Conservation (phyloP, 495 filamentous ascomycete species). For the Talaromyces nanjingensis region DNA sequence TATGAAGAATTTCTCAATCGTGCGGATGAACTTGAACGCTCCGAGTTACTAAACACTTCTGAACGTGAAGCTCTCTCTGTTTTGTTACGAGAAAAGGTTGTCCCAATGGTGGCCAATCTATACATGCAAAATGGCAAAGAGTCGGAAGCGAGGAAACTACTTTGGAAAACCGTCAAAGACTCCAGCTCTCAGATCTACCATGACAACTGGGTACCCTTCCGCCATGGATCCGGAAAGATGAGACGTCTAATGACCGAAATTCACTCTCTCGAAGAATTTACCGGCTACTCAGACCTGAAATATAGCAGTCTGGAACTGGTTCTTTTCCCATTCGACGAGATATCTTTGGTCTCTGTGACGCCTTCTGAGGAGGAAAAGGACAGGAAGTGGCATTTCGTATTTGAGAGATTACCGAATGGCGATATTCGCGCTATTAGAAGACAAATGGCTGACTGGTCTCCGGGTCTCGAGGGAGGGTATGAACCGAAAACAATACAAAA, state of each 20-base stretch:
- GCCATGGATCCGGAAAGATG: not conserved
- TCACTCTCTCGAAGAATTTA: not conserved
- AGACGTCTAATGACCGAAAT: not conserved
- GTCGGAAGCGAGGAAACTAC: not conserved
- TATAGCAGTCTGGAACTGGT: constrained; percentile 1
- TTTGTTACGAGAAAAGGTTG: not conserved
- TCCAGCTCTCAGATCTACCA: not conserved
- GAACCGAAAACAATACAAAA: not conserved
- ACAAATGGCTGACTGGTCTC: not conserved
- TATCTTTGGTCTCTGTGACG: not conserved
- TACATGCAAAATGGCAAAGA: constrained; percentile 3
- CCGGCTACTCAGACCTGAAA: not conserved
- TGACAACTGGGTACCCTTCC: not conserved
- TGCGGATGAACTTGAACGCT: not conserved
- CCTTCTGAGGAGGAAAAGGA: not conserved
- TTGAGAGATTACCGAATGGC: not conserved
- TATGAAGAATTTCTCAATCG: constrained; percentile 2
- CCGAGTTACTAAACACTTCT: not conserved
- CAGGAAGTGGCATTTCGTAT: not conserved
- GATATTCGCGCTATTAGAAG: not conserved
- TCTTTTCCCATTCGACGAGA: not conserved
- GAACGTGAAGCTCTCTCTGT: not conserved
- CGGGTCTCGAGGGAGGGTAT: not conserved
- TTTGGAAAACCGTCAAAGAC: not conserved
- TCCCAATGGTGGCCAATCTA: not conserved